Percentiles rank a stretch among this genome's conserved stretches.
Evolutionary conservation across 257 asterid species (phyloP).

Genomic region (Sherardia arvensis): DNA sequence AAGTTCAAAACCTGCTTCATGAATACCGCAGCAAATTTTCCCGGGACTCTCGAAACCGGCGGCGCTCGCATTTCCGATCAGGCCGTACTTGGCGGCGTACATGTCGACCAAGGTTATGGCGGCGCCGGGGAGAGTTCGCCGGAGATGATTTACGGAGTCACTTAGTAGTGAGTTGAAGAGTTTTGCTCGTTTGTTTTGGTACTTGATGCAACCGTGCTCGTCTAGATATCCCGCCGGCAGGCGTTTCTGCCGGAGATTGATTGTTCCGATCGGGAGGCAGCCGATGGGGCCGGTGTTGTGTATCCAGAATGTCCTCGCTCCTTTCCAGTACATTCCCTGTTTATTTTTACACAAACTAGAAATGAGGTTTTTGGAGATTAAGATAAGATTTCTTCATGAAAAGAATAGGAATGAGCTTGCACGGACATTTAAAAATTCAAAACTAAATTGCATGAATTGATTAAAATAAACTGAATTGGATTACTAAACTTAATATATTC

Average conservation of each 20-base stretch:
- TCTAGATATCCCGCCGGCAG: background rate
- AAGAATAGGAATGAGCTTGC: no score
- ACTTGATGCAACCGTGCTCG: constrained; percentile 42
- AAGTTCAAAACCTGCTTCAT: constrained; percentile 37
- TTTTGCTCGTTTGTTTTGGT: constrained; percentile 40
- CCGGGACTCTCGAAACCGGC: constrained; percentile 40
- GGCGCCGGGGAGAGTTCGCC: constrained; percentile 34
- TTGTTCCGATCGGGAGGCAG: constrained; percentile 34
- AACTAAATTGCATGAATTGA: no score
- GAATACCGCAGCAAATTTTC: constrained; percentile 55
- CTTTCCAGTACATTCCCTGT: constrained; percentile 43
- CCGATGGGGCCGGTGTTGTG: constrained; percentile 80
- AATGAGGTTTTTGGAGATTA: no score
- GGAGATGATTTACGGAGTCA: constrained; percentile 26
- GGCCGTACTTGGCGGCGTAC: constrained; percentile 49
- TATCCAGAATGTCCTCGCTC: constrained; percentile 61
- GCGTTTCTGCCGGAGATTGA: constrained; percentile 30
- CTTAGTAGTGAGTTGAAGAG: constrained; percentile 42
- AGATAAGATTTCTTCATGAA: no score
- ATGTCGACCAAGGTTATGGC: constrained; percentile 52
- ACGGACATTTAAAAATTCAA: no score
- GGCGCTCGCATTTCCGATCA: constrained; percentile 37
- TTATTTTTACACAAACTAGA: no score
- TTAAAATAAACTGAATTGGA: no score
- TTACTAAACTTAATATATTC: no score